A percentile compares a stretch with the other conserved stretches of the same genome.
Evolutionary conservation across 1,284 basidiomycete species (phyloP).

Genomic region (Moesziomyces globuligerus): DNA sequence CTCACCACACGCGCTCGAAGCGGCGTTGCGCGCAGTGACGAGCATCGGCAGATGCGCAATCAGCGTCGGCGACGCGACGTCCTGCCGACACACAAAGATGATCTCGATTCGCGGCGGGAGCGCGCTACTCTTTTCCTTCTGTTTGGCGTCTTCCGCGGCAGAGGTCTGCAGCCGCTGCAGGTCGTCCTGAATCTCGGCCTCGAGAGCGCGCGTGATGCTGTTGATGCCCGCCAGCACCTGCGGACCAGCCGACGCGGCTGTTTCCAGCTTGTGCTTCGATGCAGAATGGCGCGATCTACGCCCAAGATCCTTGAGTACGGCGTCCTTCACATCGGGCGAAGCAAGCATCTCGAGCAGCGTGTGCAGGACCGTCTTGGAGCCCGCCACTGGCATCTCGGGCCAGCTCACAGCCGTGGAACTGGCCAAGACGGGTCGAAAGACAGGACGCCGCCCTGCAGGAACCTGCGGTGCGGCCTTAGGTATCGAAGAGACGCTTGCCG

Average conservation of each 20-base stretch:
- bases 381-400: constrained; percentile 44
- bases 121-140: constrained; percentile 8
- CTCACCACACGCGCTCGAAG: constrained; percentile 2
- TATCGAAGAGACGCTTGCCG: not conserved
- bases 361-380: constrained; percentile 43
- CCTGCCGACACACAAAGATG: constrained; percentile 47
- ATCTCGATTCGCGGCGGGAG: constrained; percentile 6
- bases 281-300: constrained; percentile 3
- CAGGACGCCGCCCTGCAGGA: constrained; percentile 28
- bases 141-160: not conserved
- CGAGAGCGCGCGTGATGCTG: constrained; percentile 37
- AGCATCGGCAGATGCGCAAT: constrained; percentile 46
- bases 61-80: constrained; percentile 24
- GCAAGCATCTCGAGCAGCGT: constrained; percentile 38
- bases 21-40: constrained; percentile 30
- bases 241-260: not conserved
- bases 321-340: constrained; percentile 8
- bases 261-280: not conserved
- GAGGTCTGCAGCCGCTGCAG: constrained; percentile 2
- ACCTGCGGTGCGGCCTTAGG: constrained; percentile 3
- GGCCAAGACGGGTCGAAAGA: constrained; percentile 46
- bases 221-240: constrained; percentile 39
- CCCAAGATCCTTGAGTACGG: constrained; percentile 20
- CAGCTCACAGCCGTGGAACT: constrained; percentile 43
- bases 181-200: constrained; percentile 21